Conservation (phyloP, 176 grass and related monocot species). For the Carex parvula region DNA sequence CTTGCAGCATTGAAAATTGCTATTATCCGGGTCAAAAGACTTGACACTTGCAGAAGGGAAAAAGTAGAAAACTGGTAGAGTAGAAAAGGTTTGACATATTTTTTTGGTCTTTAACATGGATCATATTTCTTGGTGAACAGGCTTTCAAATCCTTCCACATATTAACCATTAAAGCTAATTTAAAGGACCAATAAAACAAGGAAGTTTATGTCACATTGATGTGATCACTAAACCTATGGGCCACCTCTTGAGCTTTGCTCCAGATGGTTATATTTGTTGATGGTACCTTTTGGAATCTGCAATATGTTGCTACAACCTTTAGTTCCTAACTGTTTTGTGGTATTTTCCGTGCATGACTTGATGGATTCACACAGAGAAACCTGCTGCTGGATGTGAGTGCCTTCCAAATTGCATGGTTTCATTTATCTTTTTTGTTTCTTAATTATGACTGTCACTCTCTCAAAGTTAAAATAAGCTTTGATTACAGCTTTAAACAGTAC, state of each 20-base stretch:
- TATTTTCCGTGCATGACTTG: conserved; percentile 33
- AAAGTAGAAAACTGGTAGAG: not conserved
- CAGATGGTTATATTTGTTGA: not conserved
- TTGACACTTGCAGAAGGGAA: not conserved
- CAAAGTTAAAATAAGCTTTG: not conserved
- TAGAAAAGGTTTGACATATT: not conserved
- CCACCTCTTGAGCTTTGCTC: not conserved
- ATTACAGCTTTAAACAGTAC: not conserved
- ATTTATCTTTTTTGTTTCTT: conserved; percentile 20
- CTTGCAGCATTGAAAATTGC: not conserved
- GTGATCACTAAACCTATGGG: not conserved
- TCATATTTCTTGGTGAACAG: not conserved
- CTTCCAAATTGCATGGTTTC: not conserved
- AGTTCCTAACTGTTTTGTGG: conserved; percentile 33
- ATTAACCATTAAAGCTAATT: not conserved
- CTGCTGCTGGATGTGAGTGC: conserved; percentile 90
- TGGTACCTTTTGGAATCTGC: not conserved
- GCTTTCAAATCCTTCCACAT: not conserved
- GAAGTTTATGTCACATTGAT: not conserved
- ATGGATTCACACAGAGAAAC: conserved; percentile 70
- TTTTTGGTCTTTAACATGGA: not conserved
- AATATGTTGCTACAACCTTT: not conserved
- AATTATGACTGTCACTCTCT: not conserved
- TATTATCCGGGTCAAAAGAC: not conserved
- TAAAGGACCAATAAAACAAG: not conserved